Conservation (phyloP, 1,139 yeast genomes). For the Taphrina flavorubra region DNA sequence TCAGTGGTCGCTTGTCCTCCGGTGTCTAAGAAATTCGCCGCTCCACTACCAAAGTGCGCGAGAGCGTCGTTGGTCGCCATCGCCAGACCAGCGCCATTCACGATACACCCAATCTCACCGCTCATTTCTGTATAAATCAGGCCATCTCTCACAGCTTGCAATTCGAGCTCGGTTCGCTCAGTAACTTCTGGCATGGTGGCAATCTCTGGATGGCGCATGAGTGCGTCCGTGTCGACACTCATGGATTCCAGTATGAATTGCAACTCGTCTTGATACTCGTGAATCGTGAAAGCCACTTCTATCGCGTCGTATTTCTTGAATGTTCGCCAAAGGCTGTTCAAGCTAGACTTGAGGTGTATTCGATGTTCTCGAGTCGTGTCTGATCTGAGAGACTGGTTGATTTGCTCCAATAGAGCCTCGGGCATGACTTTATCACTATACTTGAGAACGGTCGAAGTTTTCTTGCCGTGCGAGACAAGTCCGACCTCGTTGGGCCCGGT, state of each 20-base stretch:
- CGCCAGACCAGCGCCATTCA: slow-evolving; percentile 39
- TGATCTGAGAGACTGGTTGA: slow-evolving; percentile 13
- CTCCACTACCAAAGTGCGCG: slow-evolving; percentile 17
- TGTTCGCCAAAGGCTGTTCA: slow-evolving; percentile 20
- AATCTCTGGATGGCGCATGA: slow-evolving; percentile 20
- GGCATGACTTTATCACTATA: slow-evolving; percentile 9
- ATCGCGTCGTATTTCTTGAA: slow-evolving; percentile 25
- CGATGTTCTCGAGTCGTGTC: slow-evolving; percentile 20
- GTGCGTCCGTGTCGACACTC: slow-evolving; percentile 29
- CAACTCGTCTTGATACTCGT: slow-evolving; percentile 20
- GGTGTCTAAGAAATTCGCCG: slow-evolving; percentile 36
- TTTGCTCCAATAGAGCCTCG: neutral
- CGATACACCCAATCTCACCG: slow-evolving; percentile 34
- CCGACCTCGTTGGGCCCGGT: neutral
- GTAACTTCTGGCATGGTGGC: neutral
- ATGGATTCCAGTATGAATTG: slow-evolving; percentile 12
- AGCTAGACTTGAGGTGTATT: slow-evolving; percentile 15
- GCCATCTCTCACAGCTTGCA: slow-evolving; percentile 16
- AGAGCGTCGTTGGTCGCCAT: slow-evolving; percentile 38
- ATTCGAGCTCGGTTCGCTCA: slow-evolving; percentile 17
- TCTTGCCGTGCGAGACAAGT: slow-evolving; percentile 3
- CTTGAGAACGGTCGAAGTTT: neutral
- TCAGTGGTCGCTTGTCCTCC: slow-evolving; percentile 41
- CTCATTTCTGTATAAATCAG: slow-evolving; percentile 27
- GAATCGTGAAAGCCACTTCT: slow-evolving; percentile 17